Evolutionary conservation across 2,329 filamentous ascomycete genomes (phyloP), one percentile per base, ranked within the genome.

Genomic region (Parasarocladium wereldwijsianum): DNA sequence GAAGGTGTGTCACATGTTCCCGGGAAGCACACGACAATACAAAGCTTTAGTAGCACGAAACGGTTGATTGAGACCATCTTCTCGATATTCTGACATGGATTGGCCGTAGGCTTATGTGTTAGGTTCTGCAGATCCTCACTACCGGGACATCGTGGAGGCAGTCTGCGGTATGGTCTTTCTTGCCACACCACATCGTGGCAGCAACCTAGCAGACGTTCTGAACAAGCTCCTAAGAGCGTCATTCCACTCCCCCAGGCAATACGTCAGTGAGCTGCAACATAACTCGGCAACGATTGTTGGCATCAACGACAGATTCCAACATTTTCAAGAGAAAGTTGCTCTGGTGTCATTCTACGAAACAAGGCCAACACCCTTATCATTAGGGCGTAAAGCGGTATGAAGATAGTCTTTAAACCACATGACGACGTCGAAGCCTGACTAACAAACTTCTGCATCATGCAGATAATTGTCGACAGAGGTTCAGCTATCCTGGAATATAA

Each of bases 401-500:
- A 21, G n/a, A 21, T n/a, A 21, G 19, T 21, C 66, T 0, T 50
- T 50, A 0, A 54, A 51, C 37, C 62, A 63, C 0, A 66, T 48
- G 1, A 46, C 47, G 13, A 52, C 48, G n/a, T n/a, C n/a, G n/a
- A n/a, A n/a, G n/a, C n/a, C n/a, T n/a, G n/a, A n/a, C n/a, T n/a
- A n/a, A n/a, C n/a, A n/a, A n/a, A n/a, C n/a, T n/a, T n/a, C n/a
- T n/a, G n/a, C n/a, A n/a, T n/a, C n/a, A n/a, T n/a, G n/a, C n/a
- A n/a, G n/a, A n/a, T n/a, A n/a, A n/a, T n/a, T n/a, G n/a, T n/a
- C n/a, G n/a, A n/a, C n/a, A n/a, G n/a, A n/a, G n/a, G n/a, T n/a
- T n/a, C n/a, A n/a, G n/a, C n/a, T n/a, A n/a, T n/a, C n/a, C n/a
- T n/a, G n/a, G n/a, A n/a, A n/a, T n/a, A n/a, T n/a, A n/a, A n/a